Evolutionary conservation across 768 basidiomycete genomes (phyloP).

Genomic region (Macrolepiota fuliginosa): DNA sequence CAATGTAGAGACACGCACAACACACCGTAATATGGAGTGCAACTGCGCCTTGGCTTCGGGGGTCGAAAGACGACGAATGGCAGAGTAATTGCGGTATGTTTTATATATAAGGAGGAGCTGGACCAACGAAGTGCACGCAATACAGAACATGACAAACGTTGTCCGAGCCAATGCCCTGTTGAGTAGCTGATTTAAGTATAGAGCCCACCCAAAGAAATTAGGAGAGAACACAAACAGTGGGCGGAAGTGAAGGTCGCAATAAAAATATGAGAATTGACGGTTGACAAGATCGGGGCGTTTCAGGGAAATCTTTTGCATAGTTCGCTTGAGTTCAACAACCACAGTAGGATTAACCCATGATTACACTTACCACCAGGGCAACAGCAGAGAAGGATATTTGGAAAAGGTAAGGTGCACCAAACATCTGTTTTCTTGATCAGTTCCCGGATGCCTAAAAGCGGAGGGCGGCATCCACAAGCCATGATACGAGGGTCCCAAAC

Average conservation of each 20-base stretch:
- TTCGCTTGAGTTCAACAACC: not conserved
- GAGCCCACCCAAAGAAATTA: not conserved
- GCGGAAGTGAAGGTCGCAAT: constrained; percentile 25
- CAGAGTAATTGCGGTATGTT: constrained; percentile 26
- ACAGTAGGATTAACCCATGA: not conserved
- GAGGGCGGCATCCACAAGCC: constrained; percentile 19
- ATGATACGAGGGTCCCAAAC: constrained; percentile 14
- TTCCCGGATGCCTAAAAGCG: not conserved
- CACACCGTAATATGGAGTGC: constrained; percentile 22
- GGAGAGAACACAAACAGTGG: constrained; percentile 20
- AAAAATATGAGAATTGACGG: constrained; percentile 24
- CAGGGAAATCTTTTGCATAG: constrained; percentile 20
- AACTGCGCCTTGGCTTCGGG: constrained; percentile 19
- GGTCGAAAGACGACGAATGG: constrained; percentile 16
- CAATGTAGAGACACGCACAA: constrained; percentile 32
- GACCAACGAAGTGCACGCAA: constrained; percentile 3
- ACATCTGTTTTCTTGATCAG: constrained; percentile 25
- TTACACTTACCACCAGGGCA: constrained; percentile 24
- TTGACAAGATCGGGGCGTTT: constrained; percentile 25
- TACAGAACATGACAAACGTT: constrained; percentile 25
- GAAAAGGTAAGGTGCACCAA: constrained; percentile 31
- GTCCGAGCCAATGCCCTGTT: constrained; percentile 11
- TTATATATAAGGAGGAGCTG: not conserved
- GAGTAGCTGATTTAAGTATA: constrained; percentile 3
- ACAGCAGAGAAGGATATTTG: constrained; percentile 26